These are phyloP conservation scores for Termitomyces sp. DNA, from an alignment of 768 basidiomycete genomes.

Conservation along the genomic window DNA sequence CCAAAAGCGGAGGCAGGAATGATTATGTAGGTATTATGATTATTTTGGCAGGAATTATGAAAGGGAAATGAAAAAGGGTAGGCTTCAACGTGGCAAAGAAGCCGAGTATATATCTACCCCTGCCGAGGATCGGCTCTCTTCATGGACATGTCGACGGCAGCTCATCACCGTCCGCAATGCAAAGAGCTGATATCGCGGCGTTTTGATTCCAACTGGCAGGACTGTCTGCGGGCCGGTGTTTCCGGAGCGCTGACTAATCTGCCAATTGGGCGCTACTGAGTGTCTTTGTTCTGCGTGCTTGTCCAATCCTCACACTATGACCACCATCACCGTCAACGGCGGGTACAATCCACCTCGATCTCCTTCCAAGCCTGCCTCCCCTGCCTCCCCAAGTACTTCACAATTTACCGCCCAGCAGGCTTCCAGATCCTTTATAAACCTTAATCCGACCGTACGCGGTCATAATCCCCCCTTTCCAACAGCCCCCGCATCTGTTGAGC, in stretches of 20 bases:
- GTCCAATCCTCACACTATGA: constrained; percentile 5
- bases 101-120: background rate
- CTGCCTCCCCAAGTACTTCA: constrained; percentile 32
- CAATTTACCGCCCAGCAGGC: constrained; percentile 30
- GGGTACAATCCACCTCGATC: constrained; percentile 10
- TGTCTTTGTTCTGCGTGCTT: background rate
- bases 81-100: constrained; percentile 2
- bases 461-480: constrained; percentile 36
- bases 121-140: background rate
- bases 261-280: background rate
- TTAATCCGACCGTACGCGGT: constrained; percentile 30
- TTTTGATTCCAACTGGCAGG: background rate
- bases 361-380: constrained; percentile 35
- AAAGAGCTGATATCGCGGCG: background rate
- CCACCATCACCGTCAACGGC: constrained; percentile 11
- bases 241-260: constrained; percentile 5
- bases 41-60: constrained; percentile 2
- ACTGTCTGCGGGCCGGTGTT: background rate
- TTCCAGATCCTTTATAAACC: constrained; percentile 36
- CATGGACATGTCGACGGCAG: background rate
- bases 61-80: constrained; percentile 2
- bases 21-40: background rate
- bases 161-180: background rate
- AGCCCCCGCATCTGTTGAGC: constrained; percentile 44
- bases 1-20: constrained; percentile 9